Base-by-base conservation (phyloP, 768 basidiomycete genomes). In the Amyloporia xantha region DNA sequence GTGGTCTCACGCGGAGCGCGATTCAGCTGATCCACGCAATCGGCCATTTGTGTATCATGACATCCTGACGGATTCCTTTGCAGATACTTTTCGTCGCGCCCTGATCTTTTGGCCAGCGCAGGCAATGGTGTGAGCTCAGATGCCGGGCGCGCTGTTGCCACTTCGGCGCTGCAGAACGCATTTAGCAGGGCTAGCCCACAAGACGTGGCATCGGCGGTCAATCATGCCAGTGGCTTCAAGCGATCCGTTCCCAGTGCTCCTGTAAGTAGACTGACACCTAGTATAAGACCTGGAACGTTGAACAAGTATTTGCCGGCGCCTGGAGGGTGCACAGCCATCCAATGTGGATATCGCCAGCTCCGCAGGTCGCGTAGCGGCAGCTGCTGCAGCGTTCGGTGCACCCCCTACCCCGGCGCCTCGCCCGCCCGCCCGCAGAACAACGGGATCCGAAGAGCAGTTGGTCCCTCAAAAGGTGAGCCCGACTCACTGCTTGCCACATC, bases 71-170 rank as follows among this genome's bases (percentile, higher is more conserved):
- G 33, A n/a, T n/a, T n/a, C n/a, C 15, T 19, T 1, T 50, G 4
- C 62, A 88, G 86, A 57, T 88, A 88, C 68, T 88, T 88, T 65
- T 69, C 77, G 39, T 77, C 84, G 24, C 81, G 86, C 37, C 85
- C 84, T 36, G 82, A 85, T 49, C 68, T 86, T 26, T 70, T 83
- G 20, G 69, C 33, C 40, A 44, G 47, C 37, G n/a, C n/a, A n/a
- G 51, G 30, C 46, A 36, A 36, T 11, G 38, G 47, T 5, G 26
- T 17, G 30, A 19, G 28, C 19, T 33, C 43, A 4, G 44, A 43
- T 11, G 54, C 35, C 36, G 45, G 37, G 13, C 49, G 17, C 17
- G 53, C 59, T 13, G 50, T 50, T 7, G 57, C 57, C 13, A 48
- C 52, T 3, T 56, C 59, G 21, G 54, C 56, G 7, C 28, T 55